phyloP scores from a whole-genome alignment of 2,329 filamentous ascomycete species.

The Sarocladiaceae sp. region DNA sequence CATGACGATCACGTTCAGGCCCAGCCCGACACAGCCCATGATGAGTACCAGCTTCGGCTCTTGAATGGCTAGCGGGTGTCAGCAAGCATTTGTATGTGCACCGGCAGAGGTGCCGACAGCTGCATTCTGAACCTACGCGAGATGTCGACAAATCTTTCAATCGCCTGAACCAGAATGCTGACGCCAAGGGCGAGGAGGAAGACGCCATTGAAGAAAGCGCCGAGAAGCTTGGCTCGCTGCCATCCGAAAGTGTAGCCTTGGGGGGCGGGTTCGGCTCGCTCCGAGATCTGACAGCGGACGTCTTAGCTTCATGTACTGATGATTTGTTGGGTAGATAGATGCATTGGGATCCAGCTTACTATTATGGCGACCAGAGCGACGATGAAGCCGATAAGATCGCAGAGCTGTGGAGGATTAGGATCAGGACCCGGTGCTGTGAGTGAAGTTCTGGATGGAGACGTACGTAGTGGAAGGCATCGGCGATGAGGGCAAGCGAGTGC shows the following conservation, averaged over 20 bases:
- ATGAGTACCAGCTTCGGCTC: conserved; percentile 62
- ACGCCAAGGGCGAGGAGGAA: conserved; percentile 66
- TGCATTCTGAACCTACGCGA: conserved; percentile 41
- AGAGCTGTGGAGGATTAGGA: conserved; percentile 42
- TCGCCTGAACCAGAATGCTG: conserved; percentile 66
- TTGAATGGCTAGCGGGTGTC: conserved; percentile 45
- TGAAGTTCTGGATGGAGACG: conserved; percentile 18
- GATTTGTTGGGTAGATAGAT: background rate
- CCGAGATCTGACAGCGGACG: conserved; percentile 41
- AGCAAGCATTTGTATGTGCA: background rate
- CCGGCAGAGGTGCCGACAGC: too few species aligned
- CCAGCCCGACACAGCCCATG: conserved; percentile 60
- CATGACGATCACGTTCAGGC: conserved; percentile 60
- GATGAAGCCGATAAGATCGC: conserved; percentile 63
- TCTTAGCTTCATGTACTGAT: background rate
- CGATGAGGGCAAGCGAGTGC: conserved; percentile 62
- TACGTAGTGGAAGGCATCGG: conserved; percentile 76
- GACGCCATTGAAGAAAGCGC: conserved; percentile 75
- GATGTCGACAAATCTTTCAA: conserved; percentile 61
- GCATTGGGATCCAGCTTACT: conserved; percentile 32
- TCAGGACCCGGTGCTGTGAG: background rate
- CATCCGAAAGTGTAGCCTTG: conserved; percentile 58
- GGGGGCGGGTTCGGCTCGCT: conserved; percentile 45
- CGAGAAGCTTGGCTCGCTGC: conserved; percentile 66
- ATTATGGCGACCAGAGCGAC: conserved; percentile 59